These are phyloP conservation scores for Candida andamanensis DNA, from an alignment of 805 yeast genomes.

Conservation along the genomic window DNA sequence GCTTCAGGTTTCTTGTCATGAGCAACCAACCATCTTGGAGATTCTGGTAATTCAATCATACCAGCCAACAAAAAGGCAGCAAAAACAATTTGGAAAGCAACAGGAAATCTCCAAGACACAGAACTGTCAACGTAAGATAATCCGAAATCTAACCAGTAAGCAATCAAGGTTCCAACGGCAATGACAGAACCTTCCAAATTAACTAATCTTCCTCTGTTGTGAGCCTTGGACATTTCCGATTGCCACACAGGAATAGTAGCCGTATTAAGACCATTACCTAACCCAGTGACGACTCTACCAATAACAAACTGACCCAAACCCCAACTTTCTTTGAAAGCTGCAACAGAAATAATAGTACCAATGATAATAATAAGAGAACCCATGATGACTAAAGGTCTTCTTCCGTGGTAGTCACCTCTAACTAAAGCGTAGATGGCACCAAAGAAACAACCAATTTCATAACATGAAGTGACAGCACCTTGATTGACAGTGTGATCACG, in stretches of 20 bases:
- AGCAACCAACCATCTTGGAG: conserved; percentile 67
- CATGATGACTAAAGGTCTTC: conserved; percentile 34
- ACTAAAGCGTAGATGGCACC: conserved; percentile 39
- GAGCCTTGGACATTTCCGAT: conserved; percentile 42
- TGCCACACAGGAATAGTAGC: conserved; percentile 45
- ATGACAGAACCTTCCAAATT: conserved; percentile 47
- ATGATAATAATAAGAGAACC: conserved; percentile 37
- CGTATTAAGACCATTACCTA: conserved; percentile 39
- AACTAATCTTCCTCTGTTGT: conserved; percentile 37
- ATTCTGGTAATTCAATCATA: conserved; percentile 53
- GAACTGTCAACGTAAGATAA: conserved; percentile 56
- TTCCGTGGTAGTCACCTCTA: conserved; percentile 37
- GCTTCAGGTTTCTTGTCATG: conserved; percentile 35
- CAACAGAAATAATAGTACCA: conserved; percentile 37
- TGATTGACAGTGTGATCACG: conserved; percentile 40
- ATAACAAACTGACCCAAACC: conserved; percentile 68
- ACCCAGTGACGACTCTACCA: conserved; percentile 47
- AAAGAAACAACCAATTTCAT: conserved; percentile 54
- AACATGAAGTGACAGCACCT: conserved; percentile 67
- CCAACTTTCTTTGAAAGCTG: conserved; percentile 37
- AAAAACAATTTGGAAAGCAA: conserved; percentile 58
- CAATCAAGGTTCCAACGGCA: conserved; percentile 66
- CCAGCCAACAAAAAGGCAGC: conserved; percentile 39
- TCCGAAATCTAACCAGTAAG: conserved; percentile 60
- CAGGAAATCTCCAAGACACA: conserved; percentile 44